Evolutionary conservation across 495 filamentous ascomycete species (phyloP), one percentile per base, ranked within the genome.

Genomic region (Corynascus novoguineensis): DNA sequence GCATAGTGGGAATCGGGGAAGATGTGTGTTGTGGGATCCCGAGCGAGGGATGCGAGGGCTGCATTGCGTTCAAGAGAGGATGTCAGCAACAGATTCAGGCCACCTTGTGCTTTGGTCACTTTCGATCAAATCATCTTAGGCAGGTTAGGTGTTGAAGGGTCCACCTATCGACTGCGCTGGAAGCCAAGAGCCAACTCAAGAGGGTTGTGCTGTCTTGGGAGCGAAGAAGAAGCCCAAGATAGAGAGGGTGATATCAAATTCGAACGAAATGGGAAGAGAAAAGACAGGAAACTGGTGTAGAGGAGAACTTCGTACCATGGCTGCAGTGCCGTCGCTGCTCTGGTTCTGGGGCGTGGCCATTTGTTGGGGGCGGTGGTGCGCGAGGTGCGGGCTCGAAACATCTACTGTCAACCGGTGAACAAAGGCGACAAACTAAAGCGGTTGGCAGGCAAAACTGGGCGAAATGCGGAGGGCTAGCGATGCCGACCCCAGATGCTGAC

Each of bases 1-100:
- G 86, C 87, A 93, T 92, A 63, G 78, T 81, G 70, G 81, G 80
- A 65, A 74, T 70, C 21, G 70, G 65, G 29, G 59, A 67, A 17
- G 70, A 59, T 0, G 54, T 47, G 40, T 65, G 60, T 34, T 62
- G 60, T 31, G 64, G 65, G 48, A 68, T 61, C 50, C 67, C 65
- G 28, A 70, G 60, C 25, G 62, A 53, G 27, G 66, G 60, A 48
- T 68, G 65, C 22, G 65, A 63, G 38, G 64, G 55, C 70, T 74
- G 68, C 48, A 66, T 64, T 12, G 17, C 59, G 49, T 25, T 40
- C 10, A 50, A 44, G 14, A 12, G 21, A 7, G 12, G 45, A 22
- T n/a, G 53, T 64, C 41, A 60, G 61, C 40, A 28, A 28, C 15
- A 42, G n/a, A n/a, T 27, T 28, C n/a, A 27, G 21, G 3, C 14